phyloP scores from a whole-genome alignment of 805 yeast genomes.

The Wickerhamomyces strasburgensis region DNA sequence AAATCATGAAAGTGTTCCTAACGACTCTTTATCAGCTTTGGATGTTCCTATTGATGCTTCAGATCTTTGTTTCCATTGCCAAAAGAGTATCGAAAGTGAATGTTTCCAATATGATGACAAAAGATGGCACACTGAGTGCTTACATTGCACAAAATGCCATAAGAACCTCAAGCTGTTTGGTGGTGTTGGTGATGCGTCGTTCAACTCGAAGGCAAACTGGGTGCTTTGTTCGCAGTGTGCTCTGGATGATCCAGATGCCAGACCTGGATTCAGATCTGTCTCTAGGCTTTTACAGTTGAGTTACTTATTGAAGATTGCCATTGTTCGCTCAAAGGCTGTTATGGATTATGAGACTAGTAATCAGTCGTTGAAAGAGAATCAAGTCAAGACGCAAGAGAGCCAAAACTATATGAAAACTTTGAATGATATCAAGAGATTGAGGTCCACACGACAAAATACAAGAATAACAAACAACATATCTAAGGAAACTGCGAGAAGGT shows the following conservation, averaged over 20 bases:
- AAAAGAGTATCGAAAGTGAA: slow-evolving; percentile 75
- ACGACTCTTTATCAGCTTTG: slow-evolving; percentile 31
- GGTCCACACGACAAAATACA: slow-evolving; percentile 68
- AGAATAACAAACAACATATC: slow-evolving; percentile 43
- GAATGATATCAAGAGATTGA: slow-evolving; percentile 68
- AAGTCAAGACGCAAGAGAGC: slow-evolving; percentile 27
- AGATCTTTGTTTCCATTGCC: slow-evolving; percentile 71
- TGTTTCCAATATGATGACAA: slow-evolving; percentile 57
- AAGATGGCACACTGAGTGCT: slow-evolving; percentile 83
- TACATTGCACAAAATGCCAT: slow-evolving; percentile 58
- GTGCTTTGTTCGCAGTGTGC: slow-evolving; percentile 65
- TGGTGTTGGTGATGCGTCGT: slow-evolving; percentile 43
- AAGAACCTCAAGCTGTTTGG: slow-evolving; percentile 33
- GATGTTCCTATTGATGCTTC: slow-evolving; percentile 56
- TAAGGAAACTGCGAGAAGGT: slow-evolving; percentile 59
- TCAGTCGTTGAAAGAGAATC: slow-evolving; percentile 7
- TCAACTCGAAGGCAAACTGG: slow-evolving; percentile 25
- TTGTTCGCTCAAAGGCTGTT: slow-evolving; percentile 64
- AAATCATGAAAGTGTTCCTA: slow-evolving; percentile 37
- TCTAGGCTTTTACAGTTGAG: slow-evolving; percentile 69
- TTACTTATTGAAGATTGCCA: slow-evolving; percentile 76
- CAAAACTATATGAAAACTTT: slow-evolving; percentile 65
- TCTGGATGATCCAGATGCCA: slow-evolving; percentile 41
- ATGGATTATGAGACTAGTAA: slow-evolving; percentile 36
- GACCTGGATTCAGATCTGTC: slow-evolving; percentile 54